Base-by-base conservation (phyloP, 2,329 filamentous ascomycete genomes). In the Rhinocladiella similis region DNA sequence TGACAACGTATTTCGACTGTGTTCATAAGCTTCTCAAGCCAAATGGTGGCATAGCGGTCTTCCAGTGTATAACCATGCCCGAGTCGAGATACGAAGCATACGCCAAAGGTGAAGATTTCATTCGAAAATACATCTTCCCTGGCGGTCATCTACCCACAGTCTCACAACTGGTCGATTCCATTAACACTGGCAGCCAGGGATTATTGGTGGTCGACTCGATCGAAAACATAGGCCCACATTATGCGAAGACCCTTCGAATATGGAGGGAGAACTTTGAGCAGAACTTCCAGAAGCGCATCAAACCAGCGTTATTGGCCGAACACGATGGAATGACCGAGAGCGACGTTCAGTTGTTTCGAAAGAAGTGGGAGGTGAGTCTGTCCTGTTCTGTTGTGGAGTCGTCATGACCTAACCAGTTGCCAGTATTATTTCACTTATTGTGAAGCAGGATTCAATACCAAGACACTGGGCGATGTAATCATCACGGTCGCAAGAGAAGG, bases 11-110 rank as follows among this genome's bases (percentile, higher is more conserved):
- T 67, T 91, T 91, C 67, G 72, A 75, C 16, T 83, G 81, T 62
- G 77, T 91, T 49, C 75, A 89, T 63, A 75, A 76, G 54, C 69
- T 89, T 29, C 70, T 91, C 42, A 89, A 90, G 70, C 78, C 78
- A 22, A 16, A 86, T 14, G 84, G 83, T 2, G 84, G 86, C 1
- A 81, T 89, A 42, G 86, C 83, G 5, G 82, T 87, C 47, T 89
- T 91, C 70, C 88, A 90, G 69, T 89, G 87, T 70, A 90, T 90
- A 66, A 90, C 88, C 1, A 90, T 90, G 81, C 87, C 87, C 0
- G 86, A 90, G 66, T 75, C 79, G 38, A 79, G 86, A 50, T 86
- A 89, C 67, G 82, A 84, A 60, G 81, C 80, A 6, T 90, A 90
- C 66, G 79, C 83, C 16, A 83, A 80, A 64, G 80, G 81, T 2